Conservation (phyloP, 257 asterid genomes). For the Solanum stenotomum region DNA sequence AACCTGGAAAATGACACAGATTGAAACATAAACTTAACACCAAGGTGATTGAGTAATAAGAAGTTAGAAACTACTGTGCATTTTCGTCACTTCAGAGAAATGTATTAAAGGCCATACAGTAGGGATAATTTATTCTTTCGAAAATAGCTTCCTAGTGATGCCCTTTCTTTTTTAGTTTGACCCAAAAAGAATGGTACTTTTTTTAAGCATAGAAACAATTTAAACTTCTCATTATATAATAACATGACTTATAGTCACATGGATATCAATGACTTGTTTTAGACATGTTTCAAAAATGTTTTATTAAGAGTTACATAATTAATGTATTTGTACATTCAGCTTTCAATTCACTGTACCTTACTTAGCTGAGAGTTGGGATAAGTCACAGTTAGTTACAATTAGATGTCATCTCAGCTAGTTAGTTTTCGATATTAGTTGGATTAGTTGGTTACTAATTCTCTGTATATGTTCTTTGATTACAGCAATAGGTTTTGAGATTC, state of each 20-base stretch:
- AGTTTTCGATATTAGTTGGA: not conserved
- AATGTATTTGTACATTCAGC: not conserved
- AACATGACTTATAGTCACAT: not conserved
- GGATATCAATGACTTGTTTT: not conserved
- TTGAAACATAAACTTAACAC: not conserved
- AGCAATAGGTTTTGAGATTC: not conserved
- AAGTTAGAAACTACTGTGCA: not conserved
- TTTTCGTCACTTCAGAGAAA: not conserved
- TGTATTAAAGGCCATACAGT: not conserved
- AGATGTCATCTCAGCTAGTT: not conserved
- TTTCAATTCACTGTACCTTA: not conserved
- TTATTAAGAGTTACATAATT: not conserved
- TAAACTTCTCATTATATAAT: not conserved
- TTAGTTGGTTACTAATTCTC: not conserved
- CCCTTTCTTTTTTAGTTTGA: not conserved
- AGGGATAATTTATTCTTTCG: not conserved
- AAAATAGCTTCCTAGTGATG: not conserved
- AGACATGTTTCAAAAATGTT: not conserved
- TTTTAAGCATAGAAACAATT: not conserved
- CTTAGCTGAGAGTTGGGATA: not conserved
- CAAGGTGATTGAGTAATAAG: not conserved
- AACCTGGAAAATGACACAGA: conserved; percentile 39
- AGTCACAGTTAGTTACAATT: not conserved
- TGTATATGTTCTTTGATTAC: not conserved
- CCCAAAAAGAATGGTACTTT: not conserved